Percentiles rank a stretch among this genome's conserved stretches.
These are phyloP conservation scores for Tulasnella sp. DNA, from an alignment of 768 basidiomycete species.

Conservation along the genomic window DNA sequence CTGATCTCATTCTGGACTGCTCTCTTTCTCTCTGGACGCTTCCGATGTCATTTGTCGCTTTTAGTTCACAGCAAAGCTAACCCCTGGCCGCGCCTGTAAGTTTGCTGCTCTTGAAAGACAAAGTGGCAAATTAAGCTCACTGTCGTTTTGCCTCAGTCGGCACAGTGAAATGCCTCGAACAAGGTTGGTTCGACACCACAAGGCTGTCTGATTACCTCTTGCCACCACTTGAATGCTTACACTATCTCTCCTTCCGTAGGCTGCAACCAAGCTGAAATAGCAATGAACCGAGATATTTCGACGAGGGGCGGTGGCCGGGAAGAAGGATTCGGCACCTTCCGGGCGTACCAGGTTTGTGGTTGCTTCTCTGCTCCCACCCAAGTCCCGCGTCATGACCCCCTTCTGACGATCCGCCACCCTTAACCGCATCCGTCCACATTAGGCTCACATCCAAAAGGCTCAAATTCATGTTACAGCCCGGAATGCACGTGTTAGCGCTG, in stretches of 20 bases:
- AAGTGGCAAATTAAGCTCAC: background rate
- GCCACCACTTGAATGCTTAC: background rate
- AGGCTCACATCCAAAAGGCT: conserved; percentile 2
- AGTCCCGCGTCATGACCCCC: background rate
- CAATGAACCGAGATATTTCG: background rate
- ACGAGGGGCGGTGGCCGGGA: background rate
- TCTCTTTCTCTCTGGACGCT: background rate
- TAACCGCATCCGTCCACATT: background rate
- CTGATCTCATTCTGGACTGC: background rate
- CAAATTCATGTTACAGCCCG: background rate
- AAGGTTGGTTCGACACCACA: background rate
- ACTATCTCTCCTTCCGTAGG: background rate
- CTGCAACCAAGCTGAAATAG: background rate
- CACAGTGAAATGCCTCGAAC: background rate
- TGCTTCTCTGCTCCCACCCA: background rate
- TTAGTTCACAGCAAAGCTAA: background rate
- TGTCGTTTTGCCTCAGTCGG: background rate
- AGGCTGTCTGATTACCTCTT: background rate
- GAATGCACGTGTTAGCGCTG: background rate
- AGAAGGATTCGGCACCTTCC: background rate
- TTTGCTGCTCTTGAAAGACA: background rate
- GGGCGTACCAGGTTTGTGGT: conserved; percentile 3
- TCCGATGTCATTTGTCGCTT: background rate
- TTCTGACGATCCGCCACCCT: background rate
- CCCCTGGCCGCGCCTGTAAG: background rate